A percentile compares a stretch with the other conserved stretches of the same genome.
phyloP scores from a whole-genome alignment of 2,329 filamentous ascomycete species.

The Lanzia echinophila region DNA sequence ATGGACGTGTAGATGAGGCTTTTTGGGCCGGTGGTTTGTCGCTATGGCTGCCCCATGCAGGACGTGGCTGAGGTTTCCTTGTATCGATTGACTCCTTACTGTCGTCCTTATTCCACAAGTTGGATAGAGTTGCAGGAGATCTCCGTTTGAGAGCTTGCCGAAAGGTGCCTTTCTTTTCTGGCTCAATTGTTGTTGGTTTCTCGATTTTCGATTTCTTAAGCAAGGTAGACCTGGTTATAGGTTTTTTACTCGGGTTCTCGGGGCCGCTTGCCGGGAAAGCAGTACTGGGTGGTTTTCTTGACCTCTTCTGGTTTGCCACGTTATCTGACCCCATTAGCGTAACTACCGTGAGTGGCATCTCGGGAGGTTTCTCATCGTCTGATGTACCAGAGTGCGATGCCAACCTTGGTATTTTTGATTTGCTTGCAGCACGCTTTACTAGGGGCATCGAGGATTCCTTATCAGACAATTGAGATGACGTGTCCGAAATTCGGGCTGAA shows the following conservation, averaged over 20 bases:
- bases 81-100: constrained; percentile 12
- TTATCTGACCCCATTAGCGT: constrained; percentile 11
- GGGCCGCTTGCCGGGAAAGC: constrained; percentile 22
- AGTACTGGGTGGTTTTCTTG: constrained; percentile 25
- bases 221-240: constrained; percentile 23
- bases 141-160: constrained; percentile 47
- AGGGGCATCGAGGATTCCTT: neutral
- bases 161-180: constrained; percentile 41
- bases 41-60: constrained; percentile 22
- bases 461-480: too few relatives aligned
- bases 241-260: constrained; percentile 19
- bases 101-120: constrained; percentile 44
- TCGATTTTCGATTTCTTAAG: constrained; percentile 29
- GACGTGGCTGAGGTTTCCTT: constrained; percentile 24
- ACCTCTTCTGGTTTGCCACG: constrained; percentile 27
- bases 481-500: neutral
- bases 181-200: constrained; percentile 24
- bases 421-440: neutral
- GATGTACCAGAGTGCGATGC: neutral
- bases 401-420: constrained; percentile 4
- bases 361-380: constrained; percentile 9
- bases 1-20: constrained; percentile 19
- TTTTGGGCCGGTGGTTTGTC: constrained; percentile 18
- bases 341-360: neutral
- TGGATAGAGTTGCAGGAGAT: constrained; percentile 40